Percentiles rank a stretch among this genome's conserved stretches.
phyloP scores from a whole-genome alignment of 768 basidiomycete species.

The Aureoboletus auriporus region DNA sequence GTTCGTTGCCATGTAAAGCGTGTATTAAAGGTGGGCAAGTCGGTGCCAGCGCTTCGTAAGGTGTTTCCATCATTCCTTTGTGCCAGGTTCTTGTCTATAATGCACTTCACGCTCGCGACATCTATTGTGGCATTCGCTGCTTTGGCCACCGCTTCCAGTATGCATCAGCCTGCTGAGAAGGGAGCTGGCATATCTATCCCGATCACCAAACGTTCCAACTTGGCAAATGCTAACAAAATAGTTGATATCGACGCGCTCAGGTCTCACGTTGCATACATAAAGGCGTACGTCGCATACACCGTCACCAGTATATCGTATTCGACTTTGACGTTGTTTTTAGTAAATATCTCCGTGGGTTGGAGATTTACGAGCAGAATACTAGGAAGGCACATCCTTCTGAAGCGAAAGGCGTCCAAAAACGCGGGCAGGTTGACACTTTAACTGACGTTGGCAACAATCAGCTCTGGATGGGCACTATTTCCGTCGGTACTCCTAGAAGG shows the following conservation, averaged over 20 bases:
- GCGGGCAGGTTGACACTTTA: neutral
- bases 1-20: too few relatives aligned
- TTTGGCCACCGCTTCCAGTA: too few relatives aligned
- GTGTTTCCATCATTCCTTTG: too few relatives aligned
- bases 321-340: neutral
- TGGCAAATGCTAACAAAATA: neutral
- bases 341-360: constrained; percentile 2
- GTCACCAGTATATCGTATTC: neutral
- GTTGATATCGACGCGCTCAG: constrained; percentile 7
- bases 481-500: constrained; percentile 8
- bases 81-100: too few relatives aligned
- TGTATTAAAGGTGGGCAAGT: too few relatives aligned
- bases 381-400: constrained; percentile 2
- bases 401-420: neutral
- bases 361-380: constrained; percentile 8
- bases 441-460: neutral
- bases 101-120: too few relatives aligned
- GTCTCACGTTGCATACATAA: constrained; percentile 1
- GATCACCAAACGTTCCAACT: too few relatives aligned
- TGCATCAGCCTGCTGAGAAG: too few relatives aligned
- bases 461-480: constrained; percentile 13
- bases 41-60: too few relatives aligned
- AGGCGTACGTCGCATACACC: constrained; percentile 6
- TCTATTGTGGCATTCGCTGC: too few relatives aligned
- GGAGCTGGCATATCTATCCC: too few relatives aligned